phyloP scores from a whole-genome alignment of 2,329 filamentous ascomycete genomes.

The Monosporascus sp. region DNA sequence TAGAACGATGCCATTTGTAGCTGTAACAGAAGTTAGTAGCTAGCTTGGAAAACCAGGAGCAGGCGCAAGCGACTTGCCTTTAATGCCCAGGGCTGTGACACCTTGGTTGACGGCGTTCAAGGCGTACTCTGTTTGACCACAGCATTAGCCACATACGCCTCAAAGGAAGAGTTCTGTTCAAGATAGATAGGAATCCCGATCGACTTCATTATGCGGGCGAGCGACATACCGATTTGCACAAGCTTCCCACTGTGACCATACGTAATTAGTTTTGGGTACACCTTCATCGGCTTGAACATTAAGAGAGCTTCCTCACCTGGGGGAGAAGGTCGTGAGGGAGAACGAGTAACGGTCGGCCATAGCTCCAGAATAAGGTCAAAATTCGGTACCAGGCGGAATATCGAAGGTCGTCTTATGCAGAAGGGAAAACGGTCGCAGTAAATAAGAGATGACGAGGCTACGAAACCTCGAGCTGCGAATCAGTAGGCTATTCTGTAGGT shows the following conservation, averaged over 20 bases:
- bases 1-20: constrained; percentile 97
- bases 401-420: background rate
- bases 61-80: constrained; percentile 55
- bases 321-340: constrained; percentile 98
- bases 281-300: constrained; percentile 28
- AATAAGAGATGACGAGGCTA: constrained; percentile 13
- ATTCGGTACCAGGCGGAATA: background rate
- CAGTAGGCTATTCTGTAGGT: background rate
- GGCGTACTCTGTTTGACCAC: constrained; percentile 73
- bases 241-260: constrained; percentile 76
- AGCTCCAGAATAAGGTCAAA: constrained; percentile 22
- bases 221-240: constrained; percentile 81
- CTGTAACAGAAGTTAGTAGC: constrained; percentile 39
- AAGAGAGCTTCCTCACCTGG: constrained; percentile 64
- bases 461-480: constrained; percentile 8
- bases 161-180: too few species aligned
- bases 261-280: background rate
- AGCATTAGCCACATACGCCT: constrained; percentile 5
- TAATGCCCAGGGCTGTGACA: constrained; percentile 96
- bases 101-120: constrained; percentile 99
- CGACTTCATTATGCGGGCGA: background rate
- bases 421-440: constrained; percentile 2
- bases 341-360: constrained; percentile 99
- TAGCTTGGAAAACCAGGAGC: background rate
- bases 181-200: too few species aligned